phyloP scores from a whole-genome alignment of 208 protist genomes.

The Leishmania aethiopica region DNA sequence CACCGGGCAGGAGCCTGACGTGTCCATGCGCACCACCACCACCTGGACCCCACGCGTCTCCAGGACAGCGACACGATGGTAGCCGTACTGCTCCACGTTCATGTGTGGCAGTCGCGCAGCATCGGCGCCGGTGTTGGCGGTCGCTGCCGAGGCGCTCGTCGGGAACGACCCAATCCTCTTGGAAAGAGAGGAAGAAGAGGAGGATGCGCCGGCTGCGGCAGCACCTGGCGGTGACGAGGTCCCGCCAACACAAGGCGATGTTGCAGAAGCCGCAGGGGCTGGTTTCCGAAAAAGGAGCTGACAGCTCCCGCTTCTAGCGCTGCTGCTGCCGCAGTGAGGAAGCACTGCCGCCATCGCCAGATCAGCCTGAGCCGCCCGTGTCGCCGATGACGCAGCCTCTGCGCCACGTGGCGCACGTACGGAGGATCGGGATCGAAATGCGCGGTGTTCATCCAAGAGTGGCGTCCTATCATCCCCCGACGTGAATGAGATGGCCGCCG shows the following conservation, averaged over 20 bases:
- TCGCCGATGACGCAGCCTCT: not conserved
- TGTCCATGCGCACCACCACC: constrained; percentile 61
- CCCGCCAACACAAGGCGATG: not conserved
- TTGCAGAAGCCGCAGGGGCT: not conserved
- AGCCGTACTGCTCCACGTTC: constrained; percentile 75
- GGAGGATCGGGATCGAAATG: not conserved
- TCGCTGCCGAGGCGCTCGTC: not conserved
- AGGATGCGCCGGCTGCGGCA: not conserved
- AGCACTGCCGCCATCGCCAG: not conserved
- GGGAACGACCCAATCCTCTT: not conserved
- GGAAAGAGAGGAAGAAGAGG: not conserved
- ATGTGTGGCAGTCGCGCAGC: constrained; percentile 27
- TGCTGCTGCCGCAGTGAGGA: not conserved
- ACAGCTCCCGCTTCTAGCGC: not conserved
- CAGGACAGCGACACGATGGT: constrained; percentile 62
- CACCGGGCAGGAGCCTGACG: constrained; percentile 27
- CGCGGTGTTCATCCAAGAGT: not conserved
- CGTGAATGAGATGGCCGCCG: too few species aligned
- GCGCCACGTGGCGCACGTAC: not conserved
- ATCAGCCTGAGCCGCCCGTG: not conserved
- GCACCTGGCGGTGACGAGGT: not conserved
- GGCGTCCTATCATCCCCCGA: not conserved
- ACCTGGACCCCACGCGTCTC: constrained; percentile 72
- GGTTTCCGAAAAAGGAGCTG: not conserved
- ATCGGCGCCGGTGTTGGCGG: not conserved